phyloP scores from a whole-genome alignment of 306 rosid species.

The Vachellia collinsii region DNA sequence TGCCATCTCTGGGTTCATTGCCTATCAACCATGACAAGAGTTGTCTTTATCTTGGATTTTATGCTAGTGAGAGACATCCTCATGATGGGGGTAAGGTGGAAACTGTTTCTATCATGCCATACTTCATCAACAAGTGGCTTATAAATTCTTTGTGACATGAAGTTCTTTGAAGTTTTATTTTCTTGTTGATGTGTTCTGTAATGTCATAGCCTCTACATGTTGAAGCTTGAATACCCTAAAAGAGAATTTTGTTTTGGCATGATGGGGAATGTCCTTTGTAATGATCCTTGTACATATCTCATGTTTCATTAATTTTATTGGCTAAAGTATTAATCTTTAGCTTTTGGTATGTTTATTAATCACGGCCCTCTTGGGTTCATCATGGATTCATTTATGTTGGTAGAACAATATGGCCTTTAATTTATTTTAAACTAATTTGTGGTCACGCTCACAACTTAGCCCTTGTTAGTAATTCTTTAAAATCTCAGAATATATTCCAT shows the following conservation, averaged over 20 bases:
- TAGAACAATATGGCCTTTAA: background rate
- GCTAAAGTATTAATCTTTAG: background rate
- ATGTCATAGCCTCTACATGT: background rate
- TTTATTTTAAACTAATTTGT: background rate
- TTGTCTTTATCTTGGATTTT: slow-evolving; percentile 3
- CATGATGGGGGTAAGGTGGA: background rate
- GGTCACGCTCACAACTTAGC: background rate
- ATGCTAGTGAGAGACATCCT: slow-evolving; percentile 15
- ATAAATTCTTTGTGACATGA: background rate
- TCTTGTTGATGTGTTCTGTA: background rate
- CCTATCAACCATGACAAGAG: background rate
- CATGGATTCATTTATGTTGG: background rate
- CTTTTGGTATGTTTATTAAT: background rate
- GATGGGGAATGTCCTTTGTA: background rate
- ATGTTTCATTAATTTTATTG: background rate
- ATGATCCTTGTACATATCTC: background rate
- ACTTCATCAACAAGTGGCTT: background rate
- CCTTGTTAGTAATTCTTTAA: background rate
- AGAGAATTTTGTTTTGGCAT: background rate
- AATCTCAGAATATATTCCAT: background rate
- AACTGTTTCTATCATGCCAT: background rate
- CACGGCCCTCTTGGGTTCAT: background rate
- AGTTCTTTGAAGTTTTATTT: background rate
- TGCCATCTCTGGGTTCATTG: background rate
- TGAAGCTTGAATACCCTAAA: background rate